A percentile compares a stretch with the other conserved stretches of the same genome.
Conservation (phyloP, 2,329 filamentous ascomycete species). For the Colletotrichum godetiae region DNA sequence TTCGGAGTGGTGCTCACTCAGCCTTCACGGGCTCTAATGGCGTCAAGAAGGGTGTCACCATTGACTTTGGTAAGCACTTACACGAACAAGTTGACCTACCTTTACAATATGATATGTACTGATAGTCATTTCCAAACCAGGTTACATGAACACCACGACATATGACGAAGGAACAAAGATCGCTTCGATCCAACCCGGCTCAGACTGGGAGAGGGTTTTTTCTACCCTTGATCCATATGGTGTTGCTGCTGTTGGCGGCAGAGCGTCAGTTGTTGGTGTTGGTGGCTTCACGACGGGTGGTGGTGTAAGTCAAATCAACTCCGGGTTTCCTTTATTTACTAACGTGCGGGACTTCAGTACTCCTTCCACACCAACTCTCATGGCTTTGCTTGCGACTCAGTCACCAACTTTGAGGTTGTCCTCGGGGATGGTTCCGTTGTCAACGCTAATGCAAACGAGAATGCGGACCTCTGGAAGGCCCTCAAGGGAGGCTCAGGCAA, state of each 20-base stretch:
- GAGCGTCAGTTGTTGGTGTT: constrained; percentile 40
- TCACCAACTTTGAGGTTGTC: constrained; percentile 56
- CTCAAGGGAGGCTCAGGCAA: constrained; percentile 60
- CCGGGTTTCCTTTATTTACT: background rate
- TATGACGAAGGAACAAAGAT: constrained; percentile 43
- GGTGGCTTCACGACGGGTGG: constrained; percentile 40
- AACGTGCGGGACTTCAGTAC: constrained; percentile 27
- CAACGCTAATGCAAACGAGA: constrained; percentile 49
- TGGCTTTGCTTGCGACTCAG: constrained; percentile 55
- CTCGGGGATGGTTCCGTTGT: constrained; percentile 53
- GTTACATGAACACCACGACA: constrained; percentile 44
- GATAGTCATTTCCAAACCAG: constrained; percentile 5
- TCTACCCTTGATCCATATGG: constrained; percentile 35
- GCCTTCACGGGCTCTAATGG: constrained; percentile 40
- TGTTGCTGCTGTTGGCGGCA: constrained; percentile 38
- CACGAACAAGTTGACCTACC: background rate
- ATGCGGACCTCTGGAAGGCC: constrained; percentile 56
- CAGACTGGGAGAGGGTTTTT: constrained; percentile 43
- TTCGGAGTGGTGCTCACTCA: constrained; percentile 43
- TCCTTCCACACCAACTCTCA: constrained; percentile 44
- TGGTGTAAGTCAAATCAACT: constrained; percentile 8
- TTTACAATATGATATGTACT: background rate
- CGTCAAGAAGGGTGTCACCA: constrained; percentile 40
- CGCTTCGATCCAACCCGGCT: constrained; percentile 44
- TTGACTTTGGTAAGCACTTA: constrained; percentile 39